Evolutionary conservation across 768 basidiomycete species (phyloP), one percentile per base, ranked within the genome.

Genomic region (Psilocybe subaeruginosa): DNA sequence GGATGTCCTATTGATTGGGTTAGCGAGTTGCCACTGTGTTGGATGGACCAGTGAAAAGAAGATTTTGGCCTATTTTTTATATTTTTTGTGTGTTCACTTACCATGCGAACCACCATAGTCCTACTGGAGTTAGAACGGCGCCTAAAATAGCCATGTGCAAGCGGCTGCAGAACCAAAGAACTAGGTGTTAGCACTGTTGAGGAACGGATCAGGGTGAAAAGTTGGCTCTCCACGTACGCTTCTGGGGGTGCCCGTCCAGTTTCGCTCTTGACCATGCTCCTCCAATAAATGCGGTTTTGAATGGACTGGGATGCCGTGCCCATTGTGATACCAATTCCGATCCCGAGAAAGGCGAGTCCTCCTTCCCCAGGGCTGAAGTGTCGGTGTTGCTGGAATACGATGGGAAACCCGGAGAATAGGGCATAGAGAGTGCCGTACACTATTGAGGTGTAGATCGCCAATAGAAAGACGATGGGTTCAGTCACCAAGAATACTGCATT

Each of bases 31-130:
- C 30, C 16, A 31, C n/a, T 53, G n/a, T 23, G 12, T 37, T 8
- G 16, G 51, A 33, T 17, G 8, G n/a, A 53, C 9, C 31, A 31
- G n/a, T 35, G 33, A 53, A 53, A 33, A 4, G 51, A 53, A 31
- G 33, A 53, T 33, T 35, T 33, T 16, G 47, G 48, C 35, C 45
- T 43, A 23, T 23, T 54, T 50, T 48, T 56, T 39, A 41, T 54
- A 49, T 58, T 50, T 6, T n/a, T 14, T 43, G 5, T 43, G 23
- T 43, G 6, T 43, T 43, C 14, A 43, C 78, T 60, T 66, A 81
- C 86, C 86, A 88, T 45, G 87, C 85, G 70, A 89, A 88, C 84
- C 84, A 86, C 77, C 87, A 87, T 8, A 89, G 72, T 1, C 87
- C 85, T 51, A 84, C 72, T 1, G 88, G 88, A 31, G 83, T 70